These are phyloP conservation scores for Coemansia sp. DNA, from an alignment of 192 early-diverging fungal genomes.

Conservation along the genomic window DNA sequence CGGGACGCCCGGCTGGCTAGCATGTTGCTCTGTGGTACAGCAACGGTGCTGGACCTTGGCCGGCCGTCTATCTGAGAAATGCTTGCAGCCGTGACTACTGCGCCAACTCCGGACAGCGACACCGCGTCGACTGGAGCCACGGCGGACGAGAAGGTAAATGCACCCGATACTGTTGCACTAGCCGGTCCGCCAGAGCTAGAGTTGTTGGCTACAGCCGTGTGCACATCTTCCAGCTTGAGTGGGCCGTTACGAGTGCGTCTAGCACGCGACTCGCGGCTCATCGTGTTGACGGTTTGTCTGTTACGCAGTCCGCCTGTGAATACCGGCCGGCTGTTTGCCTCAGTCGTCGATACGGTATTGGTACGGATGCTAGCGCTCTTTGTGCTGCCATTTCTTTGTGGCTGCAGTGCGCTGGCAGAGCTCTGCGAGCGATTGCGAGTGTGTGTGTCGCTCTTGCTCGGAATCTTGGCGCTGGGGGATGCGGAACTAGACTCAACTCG, in stretches of 20 bases:
- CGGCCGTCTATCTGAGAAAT: not conserved
- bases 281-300: constrained; percentile 17
- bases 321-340: not conserved
- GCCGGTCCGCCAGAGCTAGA: not conserved
- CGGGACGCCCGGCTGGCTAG: constrained; percentile 1
- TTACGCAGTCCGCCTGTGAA: constrained; percentile 19
- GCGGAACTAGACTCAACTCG: not conserved
- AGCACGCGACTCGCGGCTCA: constrained; percentile 23
- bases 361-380: not conserved
- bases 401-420: not conserved
- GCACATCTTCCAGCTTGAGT: not conserved
- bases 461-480: not conserved
- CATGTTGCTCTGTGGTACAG: not conserved
- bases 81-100: not conserved
- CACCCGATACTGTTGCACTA: not conserved
- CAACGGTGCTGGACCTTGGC: constrained; percentile 29
- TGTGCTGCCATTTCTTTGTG: too few relatives aligned
- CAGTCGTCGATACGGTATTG: not conserved
- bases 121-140: not conserved
- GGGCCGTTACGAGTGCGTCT: constrained; percentile 17
- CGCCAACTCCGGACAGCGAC: constrained; percentile 3
- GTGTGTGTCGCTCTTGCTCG: not conserved
- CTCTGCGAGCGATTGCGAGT: not conserved
- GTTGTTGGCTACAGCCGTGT: too few relatives aligned
- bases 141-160: constrained; percentile 11